Base-by-base conservation (phyloP, 2,329 filamentous ascomycete genomes). In the Neonectria ditissima region DNA sequence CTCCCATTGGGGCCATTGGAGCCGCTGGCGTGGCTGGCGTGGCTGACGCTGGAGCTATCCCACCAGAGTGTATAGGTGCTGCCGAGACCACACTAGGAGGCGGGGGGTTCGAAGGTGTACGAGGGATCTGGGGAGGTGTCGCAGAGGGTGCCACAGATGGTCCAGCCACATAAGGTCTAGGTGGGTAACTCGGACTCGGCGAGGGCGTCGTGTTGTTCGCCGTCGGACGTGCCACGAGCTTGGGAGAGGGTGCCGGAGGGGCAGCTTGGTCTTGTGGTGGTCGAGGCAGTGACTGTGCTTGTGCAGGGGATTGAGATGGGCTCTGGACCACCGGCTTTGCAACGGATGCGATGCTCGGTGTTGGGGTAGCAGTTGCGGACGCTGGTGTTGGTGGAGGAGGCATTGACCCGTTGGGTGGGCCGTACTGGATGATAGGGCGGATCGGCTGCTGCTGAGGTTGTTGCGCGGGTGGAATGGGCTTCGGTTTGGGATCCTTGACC, bases 351-450 rank as follows among this genome's bases (percentile, higher is more conserved):
- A 66, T 61, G 65, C 73, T 56, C 51, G 65, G 52, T 39, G 60
- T 65, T 14, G 74, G 69, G 32, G 69, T 68, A 20, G 63, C 62
- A 22, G 76, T 54, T 20, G 72, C 66, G 9, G 77, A 69, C 34
- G 73, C 73, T 7, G 80, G 79, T 13, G 78, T 77, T 16, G 79
- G 77, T 13, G 83, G 83, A 59, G 85, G 84, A 44, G 87, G 87
- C 86, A 90, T 88, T 30, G 81, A 76, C 41, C 87, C 88, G 63
- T 87, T 87, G 2, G 87, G 87, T 43, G 89, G 89, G 0, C 89
- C 89, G 73, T 91, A 91, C 71, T 91, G 88, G 59, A 91, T 79
- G 39, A 90, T 83, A 3, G 89, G 89, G 45, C 88, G 84, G 63
- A 65, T 61, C 39, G 59, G 70, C 53, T 63, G 69, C 69, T 67